phyloP scores from a whole-genome alignment of 768 basidiomycete species.

The Tulasnella sp. region DNA sequence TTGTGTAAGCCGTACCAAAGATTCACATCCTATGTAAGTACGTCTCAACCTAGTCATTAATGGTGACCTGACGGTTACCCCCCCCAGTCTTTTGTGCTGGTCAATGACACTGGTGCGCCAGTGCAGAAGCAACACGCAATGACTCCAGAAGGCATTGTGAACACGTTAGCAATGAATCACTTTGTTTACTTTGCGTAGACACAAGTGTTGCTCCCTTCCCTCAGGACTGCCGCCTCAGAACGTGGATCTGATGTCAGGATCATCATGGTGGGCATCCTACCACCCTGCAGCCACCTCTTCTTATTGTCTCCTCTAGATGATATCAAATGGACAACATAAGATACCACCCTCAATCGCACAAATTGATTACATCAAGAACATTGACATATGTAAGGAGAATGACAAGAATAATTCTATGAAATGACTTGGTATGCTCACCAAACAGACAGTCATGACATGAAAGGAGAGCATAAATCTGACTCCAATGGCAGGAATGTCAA shows the following conservation, averaged over 20 bases:
- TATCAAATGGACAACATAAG: too few species aligned
- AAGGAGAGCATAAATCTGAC: not conserved
- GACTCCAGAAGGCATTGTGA: constrained; percentile 14
- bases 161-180: constrained; percentile 26
- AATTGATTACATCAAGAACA: not conserved
- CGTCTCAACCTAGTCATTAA: not conserved
- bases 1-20: constrained; percentile 39
- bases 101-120: constrained; percentile 47
- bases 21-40: constrained; percentile 44
- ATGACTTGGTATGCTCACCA: not conserved
- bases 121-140: constrained; percentile 17
- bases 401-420: not conserved
- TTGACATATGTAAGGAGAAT: not conserved
- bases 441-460: not conserved
- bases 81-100: constrained; percentile 23
- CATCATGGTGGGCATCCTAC: constrained; percentile 35
- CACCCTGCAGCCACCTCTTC: not conserved
- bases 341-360: not conserved
- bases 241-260: constrained; percentile 48
- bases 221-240: constrained; percentile 38
- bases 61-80: not conserved
- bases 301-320: not conserved
- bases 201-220: constrained; percentile 39
- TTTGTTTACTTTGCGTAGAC: constrained; percentile 48
- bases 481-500: not conserved